A percentile compares a stretch with the other conserved stretches of the same genome.
Conservation (phyloP, 495 filamentous ascomycete genomes). For the Penicillium psychrofluorescens region DNA sequence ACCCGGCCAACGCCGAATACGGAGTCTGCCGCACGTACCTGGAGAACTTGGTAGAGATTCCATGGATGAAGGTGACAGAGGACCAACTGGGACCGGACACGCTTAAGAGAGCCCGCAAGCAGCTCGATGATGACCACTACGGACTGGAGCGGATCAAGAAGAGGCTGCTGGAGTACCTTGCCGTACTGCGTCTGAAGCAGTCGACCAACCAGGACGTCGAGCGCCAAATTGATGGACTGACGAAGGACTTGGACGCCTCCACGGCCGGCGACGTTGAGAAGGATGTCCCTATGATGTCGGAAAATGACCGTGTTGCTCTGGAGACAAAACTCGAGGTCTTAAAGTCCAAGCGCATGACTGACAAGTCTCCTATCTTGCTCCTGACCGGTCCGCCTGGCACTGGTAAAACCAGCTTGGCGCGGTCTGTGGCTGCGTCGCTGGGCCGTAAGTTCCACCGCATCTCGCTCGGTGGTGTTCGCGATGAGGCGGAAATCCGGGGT, state of each 20-base stretch:
- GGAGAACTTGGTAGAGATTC: constrained; percentile 90
- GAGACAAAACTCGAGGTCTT: constrained; percentile 60
- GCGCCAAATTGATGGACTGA: constrained; percentile 59
- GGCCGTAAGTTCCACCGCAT: constrained; percentile 96
- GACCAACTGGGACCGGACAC: constrained; percentile 83
- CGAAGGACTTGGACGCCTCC: constrained; percentile 47
- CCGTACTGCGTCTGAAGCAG: constrained; percentile 90
- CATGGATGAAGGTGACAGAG: constrained; percentile 81
- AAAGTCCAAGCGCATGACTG: constrained; percentile 68
- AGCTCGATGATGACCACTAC: constrained; percentile 94
- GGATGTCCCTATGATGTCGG: constrained; percentile 22
- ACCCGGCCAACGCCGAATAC: constrained; percentile 89
- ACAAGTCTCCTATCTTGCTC: constrained; percentile 93
- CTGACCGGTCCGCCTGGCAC: constrained; percentile 93
- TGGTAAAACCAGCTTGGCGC: constrained; percentile 94
- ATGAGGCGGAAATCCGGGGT: constrained; percentile 95
- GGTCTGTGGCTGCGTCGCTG: constrained; percentile 83
- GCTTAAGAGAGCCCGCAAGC: constrained; percentile 70
- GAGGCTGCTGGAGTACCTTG: constrained; percentile 88
- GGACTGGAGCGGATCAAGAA: constrained; percentile 98
- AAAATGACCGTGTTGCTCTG: constrained; percentile 38
- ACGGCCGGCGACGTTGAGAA: constrained; percentile 38
- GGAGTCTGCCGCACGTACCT: constrained; percentile 91
- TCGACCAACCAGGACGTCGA: constrained; percentile 75
- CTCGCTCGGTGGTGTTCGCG: constrained; percentile 89